These are phyloP conservation scores for Nicotiana noctiflora DNA, from an alignment of 257 asterid genomes.

Conservation along the genomic window DNA sequence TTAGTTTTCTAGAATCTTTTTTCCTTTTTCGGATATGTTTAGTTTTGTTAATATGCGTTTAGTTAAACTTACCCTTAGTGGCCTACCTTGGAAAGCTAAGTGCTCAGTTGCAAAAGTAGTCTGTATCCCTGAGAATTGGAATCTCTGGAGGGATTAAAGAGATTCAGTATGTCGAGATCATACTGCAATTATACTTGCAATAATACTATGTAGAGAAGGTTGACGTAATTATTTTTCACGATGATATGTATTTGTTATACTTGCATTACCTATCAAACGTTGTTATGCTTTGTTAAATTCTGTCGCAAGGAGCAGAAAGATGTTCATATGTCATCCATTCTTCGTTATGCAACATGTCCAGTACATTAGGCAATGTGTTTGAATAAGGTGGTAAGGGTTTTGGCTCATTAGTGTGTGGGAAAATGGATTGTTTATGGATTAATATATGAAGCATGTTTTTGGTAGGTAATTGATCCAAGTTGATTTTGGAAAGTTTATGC, in stretches of 20 bases:
- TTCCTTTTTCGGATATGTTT: neutral
- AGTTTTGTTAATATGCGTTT: neutral
- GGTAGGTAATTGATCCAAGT: neutral
- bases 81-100: neutral
- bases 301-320: neutral
- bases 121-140: neutral
- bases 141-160: neutral
- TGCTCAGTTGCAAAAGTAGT: neutral
- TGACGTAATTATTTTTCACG: neutral
- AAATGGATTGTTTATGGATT: neutral
- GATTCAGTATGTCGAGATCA: neutral
- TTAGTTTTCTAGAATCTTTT: neutral
- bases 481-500: neutral
- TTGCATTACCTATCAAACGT: neutral
- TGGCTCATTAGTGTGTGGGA: neutral
- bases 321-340: neutral
- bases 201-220: neutral
- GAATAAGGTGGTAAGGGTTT: neutral
- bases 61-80: neutral
- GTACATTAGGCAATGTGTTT: neutral
- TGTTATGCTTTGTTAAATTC: neutral
- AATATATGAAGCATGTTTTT: neutral
- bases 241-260: neutral
- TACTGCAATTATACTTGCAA: neutral
- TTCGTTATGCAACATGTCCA: neutral